Evolutionary conservation across 148 eudicot genomes (phyloP), one percentile per base, ranked within the genome.

Genomic region (Rhododendron mucronatum): DNA sequence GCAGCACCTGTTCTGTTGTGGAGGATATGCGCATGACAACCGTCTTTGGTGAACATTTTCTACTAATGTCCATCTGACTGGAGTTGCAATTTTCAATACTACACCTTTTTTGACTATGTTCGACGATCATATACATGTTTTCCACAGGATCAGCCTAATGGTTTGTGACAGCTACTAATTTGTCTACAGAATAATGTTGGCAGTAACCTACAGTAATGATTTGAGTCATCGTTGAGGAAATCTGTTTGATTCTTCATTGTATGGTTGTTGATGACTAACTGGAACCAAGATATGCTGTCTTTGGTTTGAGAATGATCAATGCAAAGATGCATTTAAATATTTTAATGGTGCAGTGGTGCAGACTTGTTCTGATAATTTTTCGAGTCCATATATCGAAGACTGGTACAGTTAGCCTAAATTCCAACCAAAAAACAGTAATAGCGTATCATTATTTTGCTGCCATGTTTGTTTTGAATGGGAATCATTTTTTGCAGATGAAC

Each of bases 241-340:
- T 26, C n/a, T 77, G 50, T 78, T 78, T 78, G 81, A 14, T 45
- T 78, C 81, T 78, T 78, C 81, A n/a, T 78, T 20, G 33, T 78
- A 45, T 45, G 51, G 51, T 35, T 20, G 81, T 48, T 78, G 11
- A 78, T n/a, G 63, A 48, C 82, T 26, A n/a, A 12, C 74, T 79
- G 82, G 59, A 14, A 48, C 9, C 53, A 50, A 48, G 37, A 78
- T 78, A 23, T 50, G 37, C 5, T 28, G 3, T 16, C 30, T 23
- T 63, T 63, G 67, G 67, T 20, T 61, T 61, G 67, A 65, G 30
- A 65, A n/a, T 8, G 71, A 55, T 55, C 7, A 16, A 55, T 55
- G 50, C 11, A 12, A 9, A 1, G 50, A 47, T 47, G 50, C 50
- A 9, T 47, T 47, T 9, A 47, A 47, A 47, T 47, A 47, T 47